phyloP scores from a whole-genome alignment of 345 rosid species.

The Eucalyptus erythrocorys region DNA sequence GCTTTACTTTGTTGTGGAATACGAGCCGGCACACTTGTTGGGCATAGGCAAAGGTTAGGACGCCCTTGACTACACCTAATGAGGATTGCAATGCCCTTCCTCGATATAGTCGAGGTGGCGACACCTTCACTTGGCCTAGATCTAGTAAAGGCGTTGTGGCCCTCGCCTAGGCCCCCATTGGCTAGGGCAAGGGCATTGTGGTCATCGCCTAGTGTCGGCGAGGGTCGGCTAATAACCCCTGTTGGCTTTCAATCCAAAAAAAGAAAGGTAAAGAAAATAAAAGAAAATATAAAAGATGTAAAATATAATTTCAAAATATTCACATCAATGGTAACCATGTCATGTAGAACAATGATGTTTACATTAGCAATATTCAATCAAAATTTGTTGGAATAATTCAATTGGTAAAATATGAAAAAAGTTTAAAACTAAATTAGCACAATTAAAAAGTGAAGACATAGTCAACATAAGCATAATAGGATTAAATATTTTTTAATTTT shows the following conservation, averaged over 20 bases:
- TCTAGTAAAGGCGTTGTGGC: rapidly evolving
- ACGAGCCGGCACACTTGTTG: rapidly evolving
- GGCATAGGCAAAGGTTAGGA: no score
- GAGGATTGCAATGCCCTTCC: not conserved
- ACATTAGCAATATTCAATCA: rapidly evolving
- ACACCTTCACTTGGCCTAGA: no score
- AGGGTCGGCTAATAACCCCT: no score
- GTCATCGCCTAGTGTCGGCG: rapidly evolving
- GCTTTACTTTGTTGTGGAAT: no score
- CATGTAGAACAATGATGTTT: rapidly evolving
- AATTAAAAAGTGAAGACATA: rapidly evolving
- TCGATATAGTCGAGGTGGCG: rapidly evolving
- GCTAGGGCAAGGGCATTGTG: no score
- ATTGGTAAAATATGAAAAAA: no score
- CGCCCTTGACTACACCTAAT: not conserved
- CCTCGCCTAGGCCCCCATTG: no score
- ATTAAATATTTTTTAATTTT: no score
- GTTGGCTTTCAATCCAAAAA: no score
- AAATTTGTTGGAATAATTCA: rapidly evolving
- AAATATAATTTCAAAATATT: no score
- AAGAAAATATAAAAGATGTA: no score
- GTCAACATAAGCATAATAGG: not conserved
- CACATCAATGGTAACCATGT: rapidly evolving
- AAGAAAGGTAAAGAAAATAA: no score
- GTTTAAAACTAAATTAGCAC: rapidly evolving